Percentiles rank a stretch among this genome's conserved stretches.
These are phyloP conservation scores for Bipolaris victoriae DNA, from an alignment of 2,329 filamentous ascomycete species.

Conservation along the genomic window DNA sequence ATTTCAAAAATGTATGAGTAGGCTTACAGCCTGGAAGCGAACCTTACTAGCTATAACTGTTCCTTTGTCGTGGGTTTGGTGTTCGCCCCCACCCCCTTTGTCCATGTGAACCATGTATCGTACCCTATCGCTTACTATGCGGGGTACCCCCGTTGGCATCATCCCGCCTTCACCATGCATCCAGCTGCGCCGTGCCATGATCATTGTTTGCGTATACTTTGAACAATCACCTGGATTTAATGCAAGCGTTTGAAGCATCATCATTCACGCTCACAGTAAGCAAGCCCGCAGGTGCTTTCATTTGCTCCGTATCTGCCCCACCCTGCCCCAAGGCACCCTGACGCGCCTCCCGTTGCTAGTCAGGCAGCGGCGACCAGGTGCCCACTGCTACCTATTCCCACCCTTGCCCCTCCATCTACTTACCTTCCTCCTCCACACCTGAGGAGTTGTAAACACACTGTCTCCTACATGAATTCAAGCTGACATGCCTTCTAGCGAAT, in stretches of 20 bases:
- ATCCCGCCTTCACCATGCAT: constrained; percentile 12
- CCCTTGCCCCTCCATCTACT: constrained; percentile 12
- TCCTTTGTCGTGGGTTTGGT: not conserved
- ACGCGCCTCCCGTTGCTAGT: constrained; percentile 30
- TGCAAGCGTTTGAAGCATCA: not conserved
- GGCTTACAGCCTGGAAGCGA: not conserved
- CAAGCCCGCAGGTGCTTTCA: constrained; percentile 11
- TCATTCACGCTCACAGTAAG: not conserved
- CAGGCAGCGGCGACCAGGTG: constrained; percentile 32
- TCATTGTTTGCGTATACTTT: constrained; percentile 1
- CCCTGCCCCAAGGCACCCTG: constrained; percentile 14
- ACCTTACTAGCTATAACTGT: not conserved
- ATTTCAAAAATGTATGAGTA: not conserved
- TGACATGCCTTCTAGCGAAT: constrained; percentile 42
- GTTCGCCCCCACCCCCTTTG: not conserved
- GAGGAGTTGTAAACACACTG: constrained; percentile 6
- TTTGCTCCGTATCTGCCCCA: constrained; percentile 8
- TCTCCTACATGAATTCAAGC: constrained; percentile 22
- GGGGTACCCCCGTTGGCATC: constrained; percentile 12
- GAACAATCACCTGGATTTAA: not conserved
- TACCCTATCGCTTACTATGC: constrained; percentile 19
- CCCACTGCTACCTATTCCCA: constrained; percentile 23
- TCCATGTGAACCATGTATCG: constrained; percentile 13
- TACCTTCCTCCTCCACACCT: constrained; percentile 15
- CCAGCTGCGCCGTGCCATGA: constrained; percentile 12